A percentile compares a stretch with the other conserved stretches of the same genome.
Conservation (phyloP, 2,329 filamentous ascomycete species). For the Aureobasidium lini region DNA sequence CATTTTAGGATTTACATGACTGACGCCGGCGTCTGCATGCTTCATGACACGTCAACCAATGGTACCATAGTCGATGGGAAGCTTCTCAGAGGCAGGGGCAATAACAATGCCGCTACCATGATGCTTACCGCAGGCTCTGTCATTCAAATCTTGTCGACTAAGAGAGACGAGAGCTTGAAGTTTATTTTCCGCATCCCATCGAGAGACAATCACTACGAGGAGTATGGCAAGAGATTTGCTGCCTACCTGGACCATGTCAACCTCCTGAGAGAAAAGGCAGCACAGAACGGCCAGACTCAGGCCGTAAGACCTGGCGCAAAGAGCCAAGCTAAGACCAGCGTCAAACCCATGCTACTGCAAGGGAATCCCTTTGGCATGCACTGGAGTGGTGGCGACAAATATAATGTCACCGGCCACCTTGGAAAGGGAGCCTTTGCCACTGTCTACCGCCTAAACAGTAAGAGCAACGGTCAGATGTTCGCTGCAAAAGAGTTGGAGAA, state of each 20-base stretch:
- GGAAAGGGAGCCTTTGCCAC: slow-evolving; percentile 93
- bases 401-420: slow-evolving; percentile 74
- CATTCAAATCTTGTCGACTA: slow-evolving; percentile 57
- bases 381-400: slow-evolving; percentile 73
- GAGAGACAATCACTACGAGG: slow-evolving; percentile 55
- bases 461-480: slow-evolving; percentile 72
- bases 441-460: slow-evolving; percentile 83
- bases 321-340: neutral
- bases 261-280: slow-evolving; percentile 15
- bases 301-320: neutral
- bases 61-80: slow-evolving; percentile 77
- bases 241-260: slow-evolving; percentile 50
- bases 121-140: slow-evolving; percentile 67
- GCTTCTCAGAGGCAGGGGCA: slow-evolving; percentile 52
- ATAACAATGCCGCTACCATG: slow-evolving; percentile 41
- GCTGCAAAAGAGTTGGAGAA: slow-evolving; percentile 96
- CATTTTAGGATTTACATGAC: slow-evolving; percentile 95
- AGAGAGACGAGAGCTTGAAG: slow-evolving; percentile 55
- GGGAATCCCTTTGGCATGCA: slow-evolving; percentile 54
- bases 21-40: slow-evolving; percentile 76
- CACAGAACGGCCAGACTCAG: slow-evolving; percentile 1
- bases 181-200: slow-evolving; percentile 83
- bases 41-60: slow-evolving; percentile 93
- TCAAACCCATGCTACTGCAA: slow-evolving; percentile 18
- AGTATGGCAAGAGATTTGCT: slow-evolving; percentile 62